Conservation (phyloP, 192 early-diverging fungal species). For the Lunasporangiospora selenospora region DNA sequence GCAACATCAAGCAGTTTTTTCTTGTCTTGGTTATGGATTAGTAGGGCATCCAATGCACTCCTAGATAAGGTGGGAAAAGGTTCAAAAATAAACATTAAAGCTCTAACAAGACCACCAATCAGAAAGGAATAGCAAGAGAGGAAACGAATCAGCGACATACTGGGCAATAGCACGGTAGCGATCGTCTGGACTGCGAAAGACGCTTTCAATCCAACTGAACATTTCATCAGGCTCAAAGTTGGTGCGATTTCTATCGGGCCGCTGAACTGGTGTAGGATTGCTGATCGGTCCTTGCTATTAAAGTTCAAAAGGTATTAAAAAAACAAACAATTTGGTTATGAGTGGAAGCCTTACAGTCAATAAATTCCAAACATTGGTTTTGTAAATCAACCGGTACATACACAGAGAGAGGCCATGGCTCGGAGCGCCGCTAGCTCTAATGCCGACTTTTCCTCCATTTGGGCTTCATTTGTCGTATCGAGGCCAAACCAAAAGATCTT, state of each 20-base stretch:
- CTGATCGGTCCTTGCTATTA: slow-evolving; percentile 55
- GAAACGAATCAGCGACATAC: slow-evolving; percentile 29
- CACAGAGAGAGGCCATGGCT: slow-evolving; percentile 89
- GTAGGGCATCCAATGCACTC: slow-evolving; percentile 71
- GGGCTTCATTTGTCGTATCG: slow-evolving; percentile 65
- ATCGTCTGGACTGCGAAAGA: slow-evolving; percentile 65
- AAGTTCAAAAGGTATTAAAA: not conserved
- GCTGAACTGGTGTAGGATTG: slow-evolving; percentile 9
- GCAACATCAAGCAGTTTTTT: slow-evolving; percentile 64
- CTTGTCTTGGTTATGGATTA: slow-evolving; percentile 66
- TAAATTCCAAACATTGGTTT: not conserved
- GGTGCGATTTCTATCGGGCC: slow-evolving; percentile 15
- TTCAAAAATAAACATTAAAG: slow-evolving; percentile 44
- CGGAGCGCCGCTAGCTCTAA: slow-evolving; percentile 83
- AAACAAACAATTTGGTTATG: not conserved
- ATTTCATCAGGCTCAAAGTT: slow-evolving; percentile 61
- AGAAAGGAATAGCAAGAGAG: not conserved
- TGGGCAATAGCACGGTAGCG: slow-evolving; percentile 60
- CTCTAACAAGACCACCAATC: slow-evolving; percentile 47
- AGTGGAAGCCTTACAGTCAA: not conserved
- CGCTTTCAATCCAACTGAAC: slow-evolving; percentile 68
- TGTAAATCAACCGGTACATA: slow-evolving; percentile 4
- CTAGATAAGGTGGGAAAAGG: slow-evolving; percentile 54
- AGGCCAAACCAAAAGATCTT: slow-evolving; percentile 70
- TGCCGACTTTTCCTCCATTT: slow-evolving; percentile 80